Base-by-base conservation (phyloP, 2,329 filamentous ascomycete species). In the Penicillium sp. region DNA sequence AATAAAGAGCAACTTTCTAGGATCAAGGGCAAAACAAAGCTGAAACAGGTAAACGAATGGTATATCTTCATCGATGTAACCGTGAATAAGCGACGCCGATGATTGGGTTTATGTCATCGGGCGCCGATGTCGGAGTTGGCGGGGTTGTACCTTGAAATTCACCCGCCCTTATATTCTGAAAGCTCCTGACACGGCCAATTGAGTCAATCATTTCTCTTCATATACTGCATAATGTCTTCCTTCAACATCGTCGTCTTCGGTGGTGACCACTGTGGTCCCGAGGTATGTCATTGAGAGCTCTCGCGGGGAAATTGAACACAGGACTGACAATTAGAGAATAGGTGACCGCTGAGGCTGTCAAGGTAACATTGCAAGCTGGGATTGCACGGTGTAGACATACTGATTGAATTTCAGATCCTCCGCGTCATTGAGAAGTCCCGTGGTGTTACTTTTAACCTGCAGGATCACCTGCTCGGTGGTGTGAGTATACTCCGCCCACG, bases 381-480 rank as follows among this genome's bases (percentile, higher is more conserved):
- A 18, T 29, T 16, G 21, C 18, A 23, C 21, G 16, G 41, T 4
- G 44, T 34, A 16, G 9, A 39, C 3, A 34, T 46, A 41, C 55
- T 61, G 31, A 63, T 46, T 12, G 29, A 21, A 37, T 44, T 15
- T 9, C 10, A 95, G 90, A 79, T 94, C 63, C 83, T 97, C 70
- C 88, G 87, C 71, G 82, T 88, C 5, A 79, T 97, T 56, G 89
- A 96, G 78, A 82, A 86, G 66, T 77, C 80, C 64, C 86, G 85
- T 70, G 82, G 86, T 54, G 82, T 88, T 72, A 87, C 87, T 68
- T 96, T 97, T 79, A 91, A 94, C 72, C 88, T 97, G 67, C 84
- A 96, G 71, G 86, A 96, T 54, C 91, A 97, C 72, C 82, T 95
- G 54, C 84, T 99, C 55, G 92, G 94, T 68, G 93, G 94, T 68